Conservation (phyloP, 2,329 filamentous ascomycete genomes). For the Alternaria conjuncta region DNA sequence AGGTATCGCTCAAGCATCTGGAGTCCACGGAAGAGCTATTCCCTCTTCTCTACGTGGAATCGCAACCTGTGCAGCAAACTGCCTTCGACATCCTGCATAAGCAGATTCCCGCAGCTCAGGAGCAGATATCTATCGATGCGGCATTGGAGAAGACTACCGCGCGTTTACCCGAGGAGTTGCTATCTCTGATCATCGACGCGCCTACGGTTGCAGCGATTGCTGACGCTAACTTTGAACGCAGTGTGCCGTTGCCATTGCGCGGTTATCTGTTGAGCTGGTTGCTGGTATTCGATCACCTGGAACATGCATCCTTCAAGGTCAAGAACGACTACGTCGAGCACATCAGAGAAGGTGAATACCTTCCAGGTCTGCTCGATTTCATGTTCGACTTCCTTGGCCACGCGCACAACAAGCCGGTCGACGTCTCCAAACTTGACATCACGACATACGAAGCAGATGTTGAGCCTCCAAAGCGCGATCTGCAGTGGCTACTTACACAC, state of each 20-base stretch:
- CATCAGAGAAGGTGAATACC: constrained; percentile 74
- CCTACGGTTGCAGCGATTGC: constrained; percentile 73
- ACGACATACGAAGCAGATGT: constrained; percentile 65
- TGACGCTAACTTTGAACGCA: constrained; percentile 68
- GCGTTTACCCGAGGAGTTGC: constrained; percentile 79
- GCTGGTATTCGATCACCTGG: constrained; percentile 85
- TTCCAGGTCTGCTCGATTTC: constrained; percentile 75
- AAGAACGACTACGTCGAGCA: constrained; percentile 80
- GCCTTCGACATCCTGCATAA: constrained; percentile 81
- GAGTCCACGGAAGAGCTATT: constrained; percentile 74
- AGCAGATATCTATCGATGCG: constrained; percentile 80
- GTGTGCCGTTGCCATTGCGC: constrained; percentile 72
- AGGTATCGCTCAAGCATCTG: constrained; percentile 67
- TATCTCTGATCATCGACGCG: constrained; percentile 81
- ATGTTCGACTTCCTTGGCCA: constrained; percentile 86
- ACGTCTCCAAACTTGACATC: constrained; percentile 73
- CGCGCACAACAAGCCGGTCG: constrained; percentile 72
- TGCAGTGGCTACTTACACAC: constrained; percentile 84
- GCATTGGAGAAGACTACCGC: constrained; percentile 74
- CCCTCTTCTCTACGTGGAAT: constrained; percentile 76
- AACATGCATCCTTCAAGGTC: constrained; percentile 78
- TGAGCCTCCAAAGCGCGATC: constrained; percentile 72
- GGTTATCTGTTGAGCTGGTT: constrained; percentile 90
- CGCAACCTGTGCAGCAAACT: constrained; percentile 75
- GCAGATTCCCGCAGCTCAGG: constrained; percentile 78